phyloP scores from a whole-genome alignment of 1,139 yeast genomes.

The Nakaseomyces sp. region DNA sequence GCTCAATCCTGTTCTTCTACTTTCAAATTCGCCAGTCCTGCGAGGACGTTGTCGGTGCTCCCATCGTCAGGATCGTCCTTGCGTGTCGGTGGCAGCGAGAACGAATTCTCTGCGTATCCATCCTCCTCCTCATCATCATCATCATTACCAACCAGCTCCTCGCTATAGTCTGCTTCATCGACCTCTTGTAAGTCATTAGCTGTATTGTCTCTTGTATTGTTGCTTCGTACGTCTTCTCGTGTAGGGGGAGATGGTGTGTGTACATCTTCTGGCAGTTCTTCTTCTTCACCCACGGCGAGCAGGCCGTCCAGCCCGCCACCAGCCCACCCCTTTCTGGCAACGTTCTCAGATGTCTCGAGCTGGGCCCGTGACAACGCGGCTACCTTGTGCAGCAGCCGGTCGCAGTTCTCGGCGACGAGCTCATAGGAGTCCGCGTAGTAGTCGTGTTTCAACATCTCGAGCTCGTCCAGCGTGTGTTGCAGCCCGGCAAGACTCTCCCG shows the following conservation, averaged over 20 bases:
- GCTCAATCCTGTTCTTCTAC: slow-evolving; percentile 9
- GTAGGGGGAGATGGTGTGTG: background rate
- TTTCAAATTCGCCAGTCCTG: background rate
- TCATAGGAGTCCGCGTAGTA: slow-evolving; percentile 55
- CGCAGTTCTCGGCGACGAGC: slow-evolving; percentile 52
- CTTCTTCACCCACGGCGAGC: slow-evolving; percentile 45
- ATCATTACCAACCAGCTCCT: too few species aligned
- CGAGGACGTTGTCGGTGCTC: slow-evolving; percentile 2
- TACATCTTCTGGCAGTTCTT: too few species aligned
- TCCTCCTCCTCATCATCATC: background rate
- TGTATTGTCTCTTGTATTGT: too few species aligned
- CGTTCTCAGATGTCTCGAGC: slow-evolving; percentile 69
- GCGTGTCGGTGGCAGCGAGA: slow-evolving; percentile 15
- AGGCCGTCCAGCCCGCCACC: slow-evolving; percentile 78
- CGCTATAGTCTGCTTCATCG: background rate
- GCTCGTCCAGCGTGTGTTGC: slow-evolving; percentile 68
- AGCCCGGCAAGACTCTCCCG: slow-evolving; percentile 56
- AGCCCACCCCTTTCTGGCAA: slow-evolving; percentile 78
- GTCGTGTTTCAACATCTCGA: slow-evolving; percentile 66
- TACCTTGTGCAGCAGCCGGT: slow-evolving; percentile 44
- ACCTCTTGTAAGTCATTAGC: background rate
- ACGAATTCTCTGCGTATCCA: slow-evolving; percentile 12
- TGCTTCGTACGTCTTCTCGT: too few species aligned
- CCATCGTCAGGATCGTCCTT: slow-evolving; percentile 6
- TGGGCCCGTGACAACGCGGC: slow-evolving; percentile 70